These are phyloP conservation scores for Podaxis sp. DNA, from an alignment of 768 basidiomycete species.

Conservation along the genomic window DNA sequence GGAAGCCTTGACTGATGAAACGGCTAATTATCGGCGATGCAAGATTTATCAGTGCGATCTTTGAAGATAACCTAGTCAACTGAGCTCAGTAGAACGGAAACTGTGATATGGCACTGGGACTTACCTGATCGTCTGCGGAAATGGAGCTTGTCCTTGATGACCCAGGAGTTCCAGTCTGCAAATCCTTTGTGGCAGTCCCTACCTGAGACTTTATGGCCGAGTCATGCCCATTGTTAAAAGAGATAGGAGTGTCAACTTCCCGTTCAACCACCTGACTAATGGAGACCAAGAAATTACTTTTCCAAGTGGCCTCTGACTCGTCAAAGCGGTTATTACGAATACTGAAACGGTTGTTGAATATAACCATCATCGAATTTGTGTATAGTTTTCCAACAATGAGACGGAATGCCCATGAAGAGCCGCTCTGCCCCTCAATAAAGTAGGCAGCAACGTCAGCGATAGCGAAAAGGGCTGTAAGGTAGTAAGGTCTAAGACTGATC, in stretches of 20 bases:
- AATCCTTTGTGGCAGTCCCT: background rate
- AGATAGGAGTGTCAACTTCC: background rate
- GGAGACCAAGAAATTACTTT: background rate
- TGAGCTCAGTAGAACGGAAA: background rate
- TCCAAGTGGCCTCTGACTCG: background rate
- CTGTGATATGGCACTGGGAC: background rate
- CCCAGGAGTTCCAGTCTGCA: background rate
- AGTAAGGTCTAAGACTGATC: background rate
- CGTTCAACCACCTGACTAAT: background rate
- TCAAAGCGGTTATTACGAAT: background rate
- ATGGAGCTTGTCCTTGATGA: background rate
- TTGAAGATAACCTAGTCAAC: background rate
- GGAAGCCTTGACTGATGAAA: too few species aligned
- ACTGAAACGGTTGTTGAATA: slow-evolving; percentile 15
- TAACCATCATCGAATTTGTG: slow-evolving; percentile 17
- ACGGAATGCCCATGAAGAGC: slow-evolving; percentile 7
- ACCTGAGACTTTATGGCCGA: background rate
- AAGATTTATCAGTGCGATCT: background rate
- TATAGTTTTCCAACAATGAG: slow-evolving; percentile 14
- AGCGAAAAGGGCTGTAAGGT: background rate
- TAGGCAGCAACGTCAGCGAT: slow-evolving; percentile 7
- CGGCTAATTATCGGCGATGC: too few species aligned
- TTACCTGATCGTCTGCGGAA: background rate
- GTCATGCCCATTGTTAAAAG: background rate
- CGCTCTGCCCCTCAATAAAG: slow-evolving; percentile 7